Evolutionary conservation across 2,329 filamentous ascomycete genomes (phyloP), one percentile per base, ranked within the genome.

Genomic region (Aspergillus sergii): DNA sequence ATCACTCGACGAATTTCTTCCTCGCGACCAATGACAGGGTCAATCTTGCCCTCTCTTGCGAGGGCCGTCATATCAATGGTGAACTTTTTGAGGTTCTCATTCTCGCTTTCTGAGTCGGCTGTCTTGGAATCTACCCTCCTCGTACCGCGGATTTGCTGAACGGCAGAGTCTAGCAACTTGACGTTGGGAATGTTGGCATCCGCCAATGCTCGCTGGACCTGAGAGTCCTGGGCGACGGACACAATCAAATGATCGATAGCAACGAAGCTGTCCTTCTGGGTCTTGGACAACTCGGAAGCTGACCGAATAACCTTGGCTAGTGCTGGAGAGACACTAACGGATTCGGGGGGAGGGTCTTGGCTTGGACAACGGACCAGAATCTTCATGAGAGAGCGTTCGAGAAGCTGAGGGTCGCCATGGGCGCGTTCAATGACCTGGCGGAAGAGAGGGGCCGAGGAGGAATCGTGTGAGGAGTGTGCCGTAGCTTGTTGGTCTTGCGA

Each of bases 41-140:
- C 94, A 62, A 98, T 94, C 81, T 98, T 98, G 76, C 96, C 96
- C 82, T 99, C 95, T 76, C 94, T 87, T 64, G 95, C 95, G 89
- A 97, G 90, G 57, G 92, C 86, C 12, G 95, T 99, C 93, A 99
- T 96, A 80, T 99, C 95, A 73, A 98, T 95, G 61, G 95, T 98
- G 80, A 97, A 99, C 75, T 98, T 99, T 82, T 94, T 92, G 64
- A 99, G 84, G 75, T 97, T 97, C 80, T 99, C 95, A 73, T 94
- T 92, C 73, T 97, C 94, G 73, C 91, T 85, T 79, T 98, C 95
- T 0, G 81, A 89, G 79, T 99, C 95, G 60, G 95, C 95, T 4
- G 92, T 97, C 83, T 96, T 97, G 64, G 93, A 96, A 80, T 99
- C 95, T 48, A 99, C 94, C 67, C 94, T 87, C 81, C 89, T 93